A percentile compares a stretch with the other conserved stretches of the same genome.
Conservation (phyloP, 2,329 filamentous ascomycete genomes). For the Cadophora sp. region DNA sequence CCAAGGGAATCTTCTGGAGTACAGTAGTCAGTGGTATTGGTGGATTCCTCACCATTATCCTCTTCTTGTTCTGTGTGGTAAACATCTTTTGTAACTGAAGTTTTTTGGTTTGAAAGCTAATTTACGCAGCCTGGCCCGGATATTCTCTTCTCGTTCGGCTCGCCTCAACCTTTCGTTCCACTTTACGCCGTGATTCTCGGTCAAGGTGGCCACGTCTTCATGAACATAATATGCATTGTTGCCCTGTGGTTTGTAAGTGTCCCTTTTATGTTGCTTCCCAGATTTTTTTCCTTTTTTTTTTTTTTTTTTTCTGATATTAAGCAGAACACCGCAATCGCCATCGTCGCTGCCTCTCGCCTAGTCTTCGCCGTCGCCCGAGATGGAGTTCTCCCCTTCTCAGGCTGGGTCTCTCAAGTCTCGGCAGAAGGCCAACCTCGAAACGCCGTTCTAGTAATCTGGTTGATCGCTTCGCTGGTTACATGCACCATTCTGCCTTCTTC, state of each 20-base stretch:
- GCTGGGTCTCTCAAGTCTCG: slow-evolving; percentile 61
- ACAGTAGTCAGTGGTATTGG: slow-evolving; percentile 62
- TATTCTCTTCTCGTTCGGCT: slow-evolving; percentile 58
- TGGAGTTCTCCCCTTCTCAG: slow-evolving; percentile 63
- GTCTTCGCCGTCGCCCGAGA: slow-evolving; percentile 67
- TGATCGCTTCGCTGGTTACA: slow-evolving; percentile 58
- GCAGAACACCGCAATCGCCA: slow-evolving; percentile 64
- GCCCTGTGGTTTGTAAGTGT: slow-evolving; percentile 57
- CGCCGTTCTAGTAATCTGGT: slow-evolving; percentile 64
- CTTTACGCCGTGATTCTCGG: slow-evolving; percentile 64
- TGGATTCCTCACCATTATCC: slow-evolving; percentile 61
- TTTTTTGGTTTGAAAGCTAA: slow-evolving; percentile 27
- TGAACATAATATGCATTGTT: slow-evolving; percentile 63
- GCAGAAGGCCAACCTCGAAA: slow-evolving; percentile 63
- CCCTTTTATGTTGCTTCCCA: background rate
- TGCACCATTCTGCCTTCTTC: slow-evolving; percentile 64
- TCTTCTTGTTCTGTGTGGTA: slow-evolving; percentile 65
- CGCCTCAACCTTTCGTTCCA: slow-evolving; percentile 64
- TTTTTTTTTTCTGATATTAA: background rate
- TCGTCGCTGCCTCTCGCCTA: slow-evolving; percentile 64
- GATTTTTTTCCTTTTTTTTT: no score
- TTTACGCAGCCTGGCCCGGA: slow-evolving; percentile 56
- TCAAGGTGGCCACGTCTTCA: slow-evolving; percentile 62
- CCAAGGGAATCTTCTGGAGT: slow-evolving; percentile 66
- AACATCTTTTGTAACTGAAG: slow-evolving; percentile 42